A percentile compares a stretch with the other conserved stretches of the same genome.
Evolutionary conservation across 1,284 basidiomycete genomes (phyloP).

Genomic region (Cutaneotrichosporon cutaneum): DNA sequence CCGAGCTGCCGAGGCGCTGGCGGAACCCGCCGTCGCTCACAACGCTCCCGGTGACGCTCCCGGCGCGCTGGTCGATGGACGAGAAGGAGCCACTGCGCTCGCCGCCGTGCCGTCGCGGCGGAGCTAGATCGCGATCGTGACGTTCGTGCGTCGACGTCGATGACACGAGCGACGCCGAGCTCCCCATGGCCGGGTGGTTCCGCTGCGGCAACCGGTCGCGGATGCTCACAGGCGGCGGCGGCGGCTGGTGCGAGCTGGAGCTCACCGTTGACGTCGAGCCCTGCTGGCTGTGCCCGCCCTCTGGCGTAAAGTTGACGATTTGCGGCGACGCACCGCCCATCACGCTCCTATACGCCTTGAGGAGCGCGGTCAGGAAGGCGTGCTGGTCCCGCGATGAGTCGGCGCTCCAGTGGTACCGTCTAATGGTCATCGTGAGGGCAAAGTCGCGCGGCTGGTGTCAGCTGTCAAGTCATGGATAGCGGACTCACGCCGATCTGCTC

Average conservation of each 20-base stretch:
- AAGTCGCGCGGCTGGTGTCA: constrained; percentile 64
- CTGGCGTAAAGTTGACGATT: constrained; percentile 43
- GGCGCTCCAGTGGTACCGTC: constrained; percentile 83
- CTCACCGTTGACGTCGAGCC: neutral
- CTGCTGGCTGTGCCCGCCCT: neutral
- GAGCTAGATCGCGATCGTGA: constrained; percentile 6
- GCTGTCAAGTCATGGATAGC: neutral
- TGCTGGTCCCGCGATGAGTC: constrained; percentile 70
- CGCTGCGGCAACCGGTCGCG: neutral
- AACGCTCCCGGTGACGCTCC: neutral
- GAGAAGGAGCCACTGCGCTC: constrained; percentile 13
- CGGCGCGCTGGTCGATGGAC: constrained; percentile 1
- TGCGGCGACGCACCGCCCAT: constrained; percentile 55
- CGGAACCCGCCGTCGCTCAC: neutral
- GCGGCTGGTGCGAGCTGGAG: neutral
- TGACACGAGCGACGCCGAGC: constrained; percentile 2
- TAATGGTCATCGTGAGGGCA: constrained; percentile 70
- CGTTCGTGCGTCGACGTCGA: neutral
- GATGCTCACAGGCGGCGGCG: constrained; percentile 6
- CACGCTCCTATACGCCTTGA: constrained; percentile 59
- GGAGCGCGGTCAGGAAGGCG: constrained; percentile 65
- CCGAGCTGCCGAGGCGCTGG: constrained; percentile 4
- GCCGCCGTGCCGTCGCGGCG: neutral
- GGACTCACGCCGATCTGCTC: constrained; percentile 70
- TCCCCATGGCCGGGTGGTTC: constrained; percentile 7